phyloP scores from a whole-genome alignment of 257 asterid species.

The Anisodus tanguticus region DNA sequence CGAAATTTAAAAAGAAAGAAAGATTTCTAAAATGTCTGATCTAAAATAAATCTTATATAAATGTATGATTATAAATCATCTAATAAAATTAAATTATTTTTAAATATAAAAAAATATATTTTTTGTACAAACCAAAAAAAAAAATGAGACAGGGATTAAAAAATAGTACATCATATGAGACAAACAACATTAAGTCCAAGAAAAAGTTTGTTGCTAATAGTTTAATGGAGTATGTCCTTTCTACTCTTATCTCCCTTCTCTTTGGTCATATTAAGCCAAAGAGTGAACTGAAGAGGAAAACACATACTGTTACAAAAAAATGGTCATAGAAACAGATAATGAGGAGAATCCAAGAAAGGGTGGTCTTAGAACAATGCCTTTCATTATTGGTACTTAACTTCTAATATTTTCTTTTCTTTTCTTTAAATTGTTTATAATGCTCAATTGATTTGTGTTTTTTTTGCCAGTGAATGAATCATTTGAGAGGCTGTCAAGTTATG shows the following conservation, averaged over 20 bases:
- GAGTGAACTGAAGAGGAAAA: background rate
- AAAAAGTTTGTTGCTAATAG: background rate
- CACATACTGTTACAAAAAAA: background rate
- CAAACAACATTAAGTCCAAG: background rate
- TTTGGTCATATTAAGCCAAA: background rate
- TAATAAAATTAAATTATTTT: too few relatives aligned
- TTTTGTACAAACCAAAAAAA: too few relatives aligned
- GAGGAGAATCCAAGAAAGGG: conserved; percentile 19
- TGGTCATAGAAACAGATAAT: background rate
- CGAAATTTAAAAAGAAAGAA: too few relatives aligned
- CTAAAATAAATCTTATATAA: too few relatives aligned
- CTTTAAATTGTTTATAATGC: background rate
- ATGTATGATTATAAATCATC: too few relatives aligned
- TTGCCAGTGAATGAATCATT: conserved; percentile 39
- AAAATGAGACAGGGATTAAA: too few relatives aligned
- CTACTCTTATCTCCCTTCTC: background rate
- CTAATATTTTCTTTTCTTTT: background rate
- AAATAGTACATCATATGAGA: background rate
- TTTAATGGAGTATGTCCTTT: background rate
- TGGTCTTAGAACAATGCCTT: conserved; percentile 38
- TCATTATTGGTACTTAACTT: conserved; percentile 16
- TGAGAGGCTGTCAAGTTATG: conserved; percentile 35
- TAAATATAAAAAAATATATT: too few relatives aligned
- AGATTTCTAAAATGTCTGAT: too few relatives aligned
- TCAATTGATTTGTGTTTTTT: background rate